Base-by-base conservation (phyloP, 768 basidiomycete genomes). In the Auriscalpium vulgare region DNA sequence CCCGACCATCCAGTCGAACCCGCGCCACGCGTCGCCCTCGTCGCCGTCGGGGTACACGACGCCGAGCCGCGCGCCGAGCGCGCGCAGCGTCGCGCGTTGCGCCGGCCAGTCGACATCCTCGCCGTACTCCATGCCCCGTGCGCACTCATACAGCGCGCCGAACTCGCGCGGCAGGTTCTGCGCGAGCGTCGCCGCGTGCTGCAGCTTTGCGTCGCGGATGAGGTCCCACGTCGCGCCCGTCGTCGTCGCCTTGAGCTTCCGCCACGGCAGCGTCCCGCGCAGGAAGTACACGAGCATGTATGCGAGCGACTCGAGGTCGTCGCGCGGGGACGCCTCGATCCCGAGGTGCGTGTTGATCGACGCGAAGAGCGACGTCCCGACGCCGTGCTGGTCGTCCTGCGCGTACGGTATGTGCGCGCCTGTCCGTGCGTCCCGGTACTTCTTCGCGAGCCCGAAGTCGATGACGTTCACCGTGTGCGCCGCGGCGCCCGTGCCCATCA, bases 21-120 rank as follows among this genome's bases (percentile, higher is more conserved):
- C 54, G 23, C 59, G 47, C 61, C 61, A 62, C 14, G 54, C 46
- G 17, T 57, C 61, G 7, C 51, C 53, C 7, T 62, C 61, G 10
- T 55, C 54, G 8, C 23, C 36, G 8, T 44, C 50, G 8, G 59
- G 61, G 37, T 62, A 62, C 10, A 56, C 54, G 19, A 55, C 61
- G 37, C 61, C 61, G 35, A 55, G 56, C 19, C 62, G 62, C 19
- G 66, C 62, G 14, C 67, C 69, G 13, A 72, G 65, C 8, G 77
- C 79, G 14, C 78, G 76, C 68, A 93, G 90, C 47, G 91, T 78
- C 47, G 78, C 80, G 45, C 91, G 78, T 21, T 93, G 74, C 29
- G 91, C 91, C 46, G 84, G 85, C 63, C 94, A 95, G 69, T 95
- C 92, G 10, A 91, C 92, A 43, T 90, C 76, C 72, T 94, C 91